Evolutionary conservation across 345 rosid species (phyloP), one percentile per base, ranked within the genome.

Genomic region (Dipteronia dyeriana): DNA sequence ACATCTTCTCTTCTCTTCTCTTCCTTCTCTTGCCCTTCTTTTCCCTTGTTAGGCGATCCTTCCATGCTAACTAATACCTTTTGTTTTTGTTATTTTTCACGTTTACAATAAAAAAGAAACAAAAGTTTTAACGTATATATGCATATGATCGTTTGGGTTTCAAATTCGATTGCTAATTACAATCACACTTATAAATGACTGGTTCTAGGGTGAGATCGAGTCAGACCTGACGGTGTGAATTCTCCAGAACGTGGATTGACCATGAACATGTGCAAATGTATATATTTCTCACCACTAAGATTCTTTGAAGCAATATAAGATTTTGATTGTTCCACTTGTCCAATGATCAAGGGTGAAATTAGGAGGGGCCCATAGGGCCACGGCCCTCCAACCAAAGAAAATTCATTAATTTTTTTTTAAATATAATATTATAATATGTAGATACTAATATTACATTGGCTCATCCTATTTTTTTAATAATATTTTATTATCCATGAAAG

Each of bases 1-100:
- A 87, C 82, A 49, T 76, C 84, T 56, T 88, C 76, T 78, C 80
- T 59, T 65, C 74, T 66, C 79, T 51, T 88, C 74, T 79, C 82
- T 26, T 71, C 79, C 71, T 75, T 68, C 56, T 25, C 60, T 62
- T 71, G 68, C 41, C 76, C 77, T 68, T 76, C 60, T 51, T 71
- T 68, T 22, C 76, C 80, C 70, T 75, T 59, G 25, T 69, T 56
- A 20, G 66, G 57, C 4, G 68, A 51, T 5, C 62, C 72, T 8
- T 76, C 78, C 82, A 75, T 82, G 20, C 34, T 70, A 12, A 3
- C n/a, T 45, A 45, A 2, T 17, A 22, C 3, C 38, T 31, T 14
- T 3, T 25, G 17, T 25, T 29, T 11, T 22, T 23, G 12, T 6
- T 11, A 0, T 57, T 38, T 11, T 56, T 11, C 12, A 38, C 31